Evolutionary conservation across 352 stramenopile species (phyloP).

Genomic region (Halophytophthora batemanensis): DNA sequence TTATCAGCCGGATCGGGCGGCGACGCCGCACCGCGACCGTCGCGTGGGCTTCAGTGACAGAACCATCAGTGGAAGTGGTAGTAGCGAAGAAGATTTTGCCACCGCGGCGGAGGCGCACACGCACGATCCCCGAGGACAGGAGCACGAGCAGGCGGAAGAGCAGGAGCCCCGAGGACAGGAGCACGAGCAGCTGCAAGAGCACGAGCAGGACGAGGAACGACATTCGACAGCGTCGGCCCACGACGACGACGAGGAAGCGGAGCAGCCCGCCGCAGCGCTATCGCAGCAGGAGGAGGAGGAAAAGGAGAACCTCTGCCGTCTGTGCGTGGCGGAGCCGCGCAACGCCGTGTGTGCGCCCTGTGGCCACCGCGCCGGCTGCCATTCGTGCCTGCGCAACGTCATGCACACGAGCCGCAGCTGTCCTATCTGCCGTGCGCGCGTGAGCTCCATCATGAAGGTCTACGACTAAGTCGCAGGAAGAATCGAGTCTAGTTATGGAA

Average conservation of each 20-base stretch:
- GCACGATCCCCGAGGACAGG: background rate
- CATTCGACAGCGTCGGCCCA: too few species aligned
- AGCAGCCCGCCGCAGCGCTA: too few species aligned
- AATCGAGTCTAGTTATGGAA: too few species aligned
- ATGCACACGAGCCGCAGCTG: slow-evolving; percentile 32
- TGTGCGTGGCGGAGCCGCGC: slow-evolving; percentile 42
- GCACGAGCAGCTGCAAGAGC: background rate
- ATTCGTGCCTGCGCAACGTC: slow-evolving; percentile 34
- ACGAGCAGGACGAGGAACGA: background rate
- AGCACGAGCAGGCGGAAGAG: background rate
- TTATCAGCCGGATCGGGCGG: too few species aligned
- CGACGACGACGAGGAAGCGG: too few species aligned
- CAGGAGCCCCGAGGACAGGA: background rate
- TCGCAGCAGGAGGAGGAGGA: slow-evolving; percentile 6
- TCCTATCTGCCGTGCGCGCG: slow-evolving; percentile 39
- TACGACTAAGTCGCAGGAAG: slow-evolving; percentile 38
- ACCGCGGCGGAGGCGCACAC: too few species aligned
- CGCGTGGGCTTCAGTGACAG: too few species aligned
- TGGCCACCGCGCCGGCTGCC: slow-evolving; percentile 48
- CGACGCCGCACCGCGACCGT: too few species aligned
- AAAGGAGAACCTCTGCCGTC: slow-evolving; percentile 28
- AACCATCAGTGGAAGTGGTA: too few species aligned
- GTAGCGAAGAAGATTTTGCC: too few species aligned
- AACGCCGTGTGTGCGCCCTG: slow-evolving; percentile 55
- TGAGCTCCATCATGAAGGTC: slow-evolving; percentile 46